phyloP scores from a whole-genome alignment of 305 asterid species.

The Fraxinus dipetala region DNA sequence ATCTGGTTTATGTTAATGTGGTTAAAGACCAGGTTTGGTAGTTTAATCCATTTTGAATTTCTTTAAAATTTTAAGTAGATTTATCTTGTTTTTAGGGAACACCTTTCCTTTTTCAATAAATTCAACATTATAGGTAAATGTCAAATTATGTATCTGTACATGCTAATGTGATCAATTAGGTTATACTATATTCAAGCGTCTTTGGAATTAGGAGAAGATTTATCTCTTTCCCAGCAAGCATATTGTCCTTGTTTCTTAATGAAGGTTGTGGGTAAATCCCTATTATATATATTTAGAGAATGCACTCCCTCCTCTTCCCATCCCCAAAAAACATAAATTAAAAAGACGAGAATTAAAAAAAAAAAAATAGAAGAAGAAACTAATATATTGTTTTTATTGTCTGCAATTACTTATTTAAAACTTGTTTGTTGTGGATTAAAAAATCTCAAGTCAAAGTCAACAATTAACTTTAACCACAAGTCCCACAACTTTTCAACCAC shows the following conservation, averaged over 20 bases:
- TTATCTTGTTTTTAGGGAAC: not conserved
- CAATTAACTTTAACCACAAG: not conserved
- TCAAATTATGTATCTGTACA: not conserved
- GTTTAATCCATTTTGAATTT: conserved; percentile 2
- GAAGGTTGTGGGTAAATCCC: not conserved
- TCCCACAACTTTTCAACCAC: not conserved
- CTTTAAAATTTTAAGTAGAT: not conserved
- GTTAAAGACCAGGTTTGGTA: conserved; percentile 60
- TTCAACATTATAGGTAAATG: not conserved
- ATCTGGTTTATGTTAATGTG: conserved; percentile 64
- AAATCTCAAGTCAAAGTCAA: not conserved
- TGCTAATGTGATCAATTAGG: not conserved
- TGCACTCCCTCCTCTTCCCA: not conserved
- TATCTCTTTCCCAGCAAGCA: not conserved
- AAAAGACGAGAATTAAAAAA: not conserved
- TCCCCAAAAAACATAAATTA: not conserved
- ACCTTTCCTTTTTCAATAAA: not conserved
- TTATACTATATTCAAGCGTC: not conserved
- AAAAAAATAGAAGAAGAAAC: not conserved
- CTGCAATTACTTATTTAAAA: not conserved
- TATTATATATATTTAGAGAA: not conserved
- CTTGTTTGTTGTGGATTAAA: not conserved
- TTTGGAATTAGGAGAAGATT: not conserved
- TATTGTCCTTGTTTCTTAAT: not conserved
- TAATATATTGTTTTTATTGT: not conserved